These are phyloP conservation scores for Setaria viridis DNA, from an alignment of 202 grass and related monocot genomes.

Conservation along the genomic window DNA sequence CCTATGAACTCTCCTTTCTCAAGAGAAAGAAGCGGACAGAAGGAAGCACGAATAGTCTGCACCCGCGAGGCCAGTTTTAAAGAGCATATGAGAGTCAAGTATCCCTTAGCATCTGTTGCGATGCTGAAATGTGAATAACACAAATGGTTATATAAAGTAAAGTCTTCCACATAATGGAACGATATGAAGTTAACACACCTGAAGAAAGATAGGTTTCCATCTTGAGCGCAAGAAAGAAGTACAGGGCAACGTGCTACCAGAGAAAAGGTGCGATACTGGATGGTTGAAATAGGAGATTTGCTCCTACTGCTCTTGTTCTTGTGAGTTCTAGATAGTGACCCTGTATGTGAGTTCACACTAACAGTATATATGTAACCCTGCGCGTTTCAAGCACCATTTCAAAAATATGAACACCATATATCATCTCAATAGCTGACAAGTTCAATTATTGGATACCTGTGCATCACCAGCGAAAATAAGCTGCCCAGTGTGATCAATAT, in stretches of 20 bases:
- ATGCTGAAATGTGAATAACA: constrained; percentile 65
- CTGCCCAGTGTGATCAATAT: constrained; percentile 93
- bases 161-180: constrained; percentile 22
- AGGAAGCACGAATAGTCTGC: constrained; percentile 78
- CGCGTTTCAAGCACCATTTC: constrained; percentile 42
- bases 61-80: constrained; percentile 75
- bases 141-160: constrained; percentile 40
- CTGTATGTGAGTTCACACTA: constrained; percentile 86
- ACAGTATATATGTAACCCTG: constrained; percentile 91
- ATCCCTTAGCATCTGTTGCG: constrained; percentile 72
- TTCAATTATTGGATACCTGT: constrained; percentile 62
- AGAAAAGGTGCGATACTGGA: constrained; percentile 93
- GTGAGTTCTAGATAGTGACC: constrained; percentile 80
- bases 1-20: constrained; percentile 99
- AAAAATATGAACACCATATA: constrained; percentile 44
- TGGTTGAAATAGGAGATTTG: constrained; percentile 78
- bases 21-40: constrained; percentile 97
- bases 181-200: constrained; percentile 62
- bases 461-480: constrained; percentile 93
- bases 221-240: constrained; percentile 91
- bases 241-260: constrained; percentile 82
- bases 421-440: constrained; percentile 24
- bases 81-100: constrained; percentile 83
- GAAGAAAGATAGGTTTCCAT: constrained; percentile 94
- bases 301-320: constrained; percentile 86